A percentile compares a stretch with the other conserved stretches of the same genome.
These are phyloP conservation scores for Gossypium laxum DNA, from an alignment of 441 rosid genomes.

Conservation along the genomic window DNA sequence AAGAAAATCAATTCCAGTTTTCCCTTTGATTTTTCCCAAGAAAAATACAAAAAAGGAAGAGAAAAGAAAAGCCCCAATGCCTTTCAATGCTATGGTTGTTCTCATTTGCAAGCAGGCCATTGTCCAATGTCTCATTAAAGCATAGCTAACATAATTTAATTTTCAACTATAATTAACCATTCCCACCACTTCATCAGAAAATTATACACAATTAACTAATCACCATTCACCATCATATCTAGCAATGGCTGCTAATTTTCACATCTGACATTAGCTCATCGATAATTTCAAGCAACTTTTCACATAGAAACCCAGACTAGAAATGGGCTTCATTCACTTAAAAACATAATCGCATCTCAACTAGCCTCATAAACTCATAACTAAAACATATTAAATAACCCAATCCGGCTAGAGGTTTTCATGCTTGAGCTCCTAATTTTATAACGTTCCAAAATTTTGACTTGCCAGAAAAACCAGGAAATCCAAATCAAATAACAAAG, in stretches of 20 bases:
- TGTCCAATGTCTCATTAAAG: background rate
- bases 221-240: slow-evolving; percentile 1
- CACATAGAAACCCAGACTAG: background rate
- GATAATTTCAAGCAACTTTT: slow-evolving; percentile 6
- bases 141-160: background rate
- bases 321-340: slow-evolving; percentile 3
- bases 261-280: background rate
- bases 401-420: background rate
- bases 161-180: background rate
- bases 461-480: background rate
- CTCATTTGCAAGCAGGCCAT: background rate
- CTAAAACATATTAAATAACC: background rate
- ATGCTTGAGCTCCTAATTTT: background rate
- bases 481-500: background rate
- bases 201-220: background rate
- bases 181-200: background rate
- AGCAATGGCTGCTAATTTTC: slow-evolving; percentile 5
- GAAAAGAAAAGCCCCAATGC: background rate
- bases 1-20: background rate
- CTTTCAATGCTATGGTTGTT: background rate
- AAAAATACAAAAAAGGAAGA: background rate
- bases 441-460: background rate
- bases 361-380: background rate
- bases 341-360: background rate
- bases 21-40: background rate